Evolutionary conservation across 2,329 filamentous ascomycete genomes (phyloP).

Genomic region (Ascochyta clinopodiicola): DNA sequence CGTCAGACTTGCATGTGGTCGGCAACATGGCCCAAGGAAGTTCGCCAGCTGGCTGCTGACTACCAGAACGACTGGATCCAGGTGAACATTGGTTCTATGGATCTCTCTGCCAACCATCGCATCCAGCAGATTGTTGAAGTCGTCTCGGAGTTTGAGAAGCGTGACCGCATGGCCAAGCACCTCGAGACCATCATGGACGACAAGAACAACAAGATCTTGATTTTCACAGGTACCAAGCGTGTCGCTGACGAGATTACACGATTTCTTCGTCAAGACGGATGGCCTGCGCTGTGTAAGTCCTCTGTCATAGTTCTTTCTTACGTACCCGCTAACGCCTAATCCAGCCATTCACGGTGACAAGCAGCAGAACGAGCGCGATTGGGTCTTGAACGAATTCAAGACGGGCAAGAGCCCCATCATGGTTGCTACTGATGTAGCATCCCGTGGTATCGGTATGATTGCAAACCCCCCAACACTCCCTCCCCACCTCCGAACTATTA

Average conservation of each 20-base stretch:
- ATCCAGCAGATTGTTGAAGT: constrained; percentile 99
- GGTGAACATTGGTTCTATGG: constrained; percentile 97
- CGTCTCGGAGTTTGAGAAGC: constrained; percentile 95
- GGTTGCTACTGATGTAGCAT: constrained; percentile 99
- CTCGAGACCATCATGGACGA: constrained; percentile 98
- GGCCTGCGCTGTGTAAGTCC: constrained; percentile 89
- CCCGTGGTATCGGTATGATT: constrained; percentile 99
- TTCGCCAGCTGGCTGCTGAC: constrained; percentile 87
- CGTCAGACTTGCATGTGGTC: constrained; percentile 99
- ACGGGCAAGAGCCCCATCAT: constrained; percentile 99
- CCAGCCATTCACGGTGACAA: constrained; percentile 97
- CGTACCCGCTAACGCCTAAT: constrained; percentile 47
- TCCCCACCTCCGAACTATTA: constrained; percentile 50
- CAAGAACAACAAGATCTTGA: constrained; percentile 91
- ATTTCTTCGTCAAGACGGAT: constrained; percentile 96
- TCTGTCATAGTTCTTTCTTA: not conserved
- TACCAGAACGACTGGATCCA: constrained; percentile 97
- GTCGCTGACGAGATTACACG: constrained; percentile 97
- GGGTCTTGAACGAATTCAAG: constrained; percentile 99
- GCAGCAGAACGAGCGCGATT: constrained; percentile 99
- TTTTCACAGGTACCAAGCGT: constrained; percentile 87
- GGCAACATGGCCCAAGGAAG: constrained; percentile 98
- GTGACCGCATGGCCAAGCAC: constrained; percentile 95
- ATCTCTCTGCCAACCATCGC: constrained; percentile 94
- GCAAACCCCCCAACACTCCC: constrained; percentile 59